Evolutionary conservation across 1,284 basidiomycete species (phyloP).

Genomic region (Ganoderma leucocontextum): DNA sequence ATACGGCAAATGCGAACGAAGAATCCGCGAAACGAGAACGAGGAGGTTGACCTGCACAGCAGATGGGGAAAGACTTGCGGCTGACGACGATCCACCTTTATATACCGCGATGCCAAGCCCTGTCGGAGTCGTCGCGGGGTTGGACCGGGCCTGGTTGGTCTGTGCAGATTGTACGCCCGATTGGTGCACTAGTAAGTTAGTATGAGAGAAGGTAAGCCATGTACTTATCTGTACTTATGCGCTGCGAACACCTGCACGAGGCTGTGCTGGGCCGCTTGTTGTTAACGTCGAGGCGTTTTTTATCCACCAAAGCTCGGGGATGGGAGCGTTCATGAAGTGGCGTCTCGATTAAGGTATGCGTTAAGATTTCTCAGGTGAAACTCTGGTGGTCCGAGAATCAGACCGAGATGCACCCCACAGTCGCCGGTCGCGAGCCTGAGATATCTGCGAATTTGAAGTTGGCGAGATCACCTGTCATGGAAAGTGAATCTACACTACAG

Average conservation of each 20-base stretch:
- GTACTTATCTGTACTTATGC: neutral
- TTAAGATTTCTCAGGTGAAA: neutral
- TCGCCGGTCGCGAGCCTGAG: neutral
- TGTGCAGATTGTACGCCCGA: neutral
- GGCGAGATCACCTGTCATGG: neutral
- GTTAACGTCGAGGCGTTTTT: neutral
- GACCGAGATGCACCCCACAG: neutral
- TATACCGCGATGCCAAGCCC: slow-evolving; percentile 1
- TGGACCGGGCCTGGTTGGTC: neutral
- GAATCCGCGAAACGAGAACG: neutral
- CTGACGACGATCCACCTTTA: neutral
- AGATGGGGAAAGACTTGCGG: neutral
- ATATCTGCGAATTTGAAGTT: neutral
- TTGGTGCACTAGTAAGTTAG: neutral
- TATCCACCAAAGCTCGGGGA: neutral
- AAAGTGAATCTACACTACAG: neutral
- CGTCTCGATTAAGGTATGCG: neutral
- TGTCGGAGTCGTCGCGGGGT: neutral
- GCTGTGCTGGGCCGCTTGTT: neutral
- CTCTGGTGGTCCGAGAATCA: neutral
- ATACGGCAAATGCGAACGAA: neutral
- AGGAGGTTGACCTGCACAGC: neutral
- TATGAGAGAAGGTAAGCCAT: neutral
- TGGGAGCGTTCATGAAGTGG: neutral
- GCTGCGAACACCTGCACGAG: neutral